Evolutionary conservation across 1,284 basidiomycete genomes (phyloP), one percentile per base, ranked within the genome.

Genomic region (Heimioporus punctisporus): DNA sequence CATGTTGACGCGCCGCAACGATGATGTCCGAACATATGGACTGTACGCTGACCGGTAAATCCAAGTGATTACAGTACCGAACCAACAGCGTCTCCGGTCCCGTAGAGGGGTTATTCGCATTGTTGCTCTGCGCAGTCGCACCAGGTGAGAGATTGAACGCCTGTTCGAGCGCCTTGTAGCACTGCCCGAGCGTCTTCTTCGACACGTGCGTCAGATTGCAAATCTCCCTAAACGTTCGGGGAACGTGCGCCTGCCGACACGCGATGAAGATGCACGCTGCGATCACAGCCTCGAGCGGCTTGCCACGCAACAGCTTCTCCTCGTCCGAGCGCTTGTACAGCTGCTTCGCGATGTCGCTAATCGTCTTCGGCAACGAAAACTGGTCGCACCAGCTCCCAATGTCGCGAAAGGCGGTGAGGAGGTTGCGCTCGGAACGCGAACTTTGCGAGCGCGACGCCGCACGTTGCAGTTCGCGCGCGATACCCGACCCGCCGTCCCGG

Each of bases 261-360:
- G 97, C 97, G 62, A 98, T 96, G 71, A 98, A 98, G 71, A 99
- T 97, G 74, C 95, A 98, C 2, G 97, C 96, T 12, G 96, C 97
- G 62, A 98, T 95, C 67, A 97, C 89, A 1, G 95, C 95, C 55
- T 96, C 92, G 60, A 92, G 82, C 15, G 92, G 91, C 72, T 98
- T 98, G 39, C 95, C 96, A 40, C 92, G 90, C 15, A 97, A 79
- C 14, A 97, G 81, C 69, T 94, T 94, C 71, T 97, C 94, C 74
- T 98, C 95, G 70, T 98, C 95, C 25, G 93, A 93, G 47, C 96
- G 92, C 73, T 97, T 95, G 79, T 96, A 99, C 6, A 98, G 82
- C 76, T 98, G 96, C 74, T 98, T 98, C 49, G 93, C 92, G 58
- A 97, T 96, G 65, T 97, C 93, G 76, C 90, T 90, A 63, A 98